Evolutionary conservation across 2,329 filamentous ascomycete genomes (phyloP).

Genomic region (Cordyceps militaris): DNA sequence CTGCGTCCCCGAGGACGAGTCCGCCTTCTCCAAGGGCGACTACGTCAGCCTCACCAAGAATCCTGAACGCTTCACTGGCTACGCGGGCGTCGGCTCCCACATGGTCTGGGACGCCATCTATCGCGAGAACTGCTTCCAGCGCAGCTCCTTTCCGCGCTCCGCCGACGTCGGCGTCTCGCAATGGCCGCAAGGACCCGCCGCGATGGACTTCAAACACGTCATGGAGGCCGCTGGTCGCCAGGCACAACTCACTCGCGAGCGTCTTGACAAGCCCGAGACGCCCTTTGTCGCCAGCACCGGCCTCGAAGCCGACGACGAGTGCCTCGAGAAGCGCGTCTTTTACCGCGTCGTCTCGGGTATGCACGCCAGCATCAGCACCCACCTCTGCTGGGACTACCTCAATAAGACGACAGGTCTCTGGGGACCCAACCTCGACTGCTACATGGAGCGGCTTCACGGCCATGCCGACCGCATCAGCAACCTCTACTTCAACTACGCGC

Average conservation of each 20-base stretch:
- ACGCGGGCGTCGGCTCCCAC: constrained; percentile 72
- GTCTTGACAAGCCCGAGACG: constrained; percentile 39
- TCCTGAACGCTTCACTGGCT: constrained; percentile 92
- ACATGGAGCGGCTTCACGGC: constrained; percentile 74
- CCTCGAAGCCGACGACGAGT: constrained; percentile 80
- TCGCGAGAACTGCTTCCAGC: constrained; percentile 90
- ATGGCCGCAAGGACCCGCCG: constrained; percentile 44
- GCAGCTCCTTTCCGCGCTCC: constrained; percentile 54
- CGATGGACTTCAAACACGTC: constrained; percentile 54
- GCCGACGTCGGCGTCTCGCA: constrained; percentile 44
- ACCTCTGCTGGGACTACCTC: constrained; percentile 91
- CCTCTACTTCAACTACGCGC: constrained; percentile 97
- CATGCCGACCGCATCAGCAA: constrained; percentile 92
- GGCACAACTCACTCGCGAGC: constrained; percentile 50
- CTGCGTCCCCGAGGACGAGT: constrained; percentile 92
- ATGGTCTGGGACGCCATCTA: constrained; percentile 98
- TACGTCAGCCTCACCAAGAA: constrained; percentile 94
- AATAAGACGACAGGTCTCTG: constrained; percentile 93
- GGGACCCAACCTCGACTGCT: constrained; percentile 86
- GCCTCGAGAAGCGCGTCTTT: constrained; percentile 97
- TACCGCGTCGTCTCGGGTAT: constrained; percentile 93
- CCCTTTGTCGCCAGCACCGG: constrained; percentile 56
- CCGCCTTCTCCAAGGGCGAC: constrained; percentile 77
- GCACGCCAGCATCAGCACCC: constrained; percentile 95
- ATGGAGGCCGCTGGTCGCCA: constrained; percentile 53